Evolutionary conservation across 1,139 yeast genomes (phyloP).

Genomic region (Kodamaea suecica): DNA sequence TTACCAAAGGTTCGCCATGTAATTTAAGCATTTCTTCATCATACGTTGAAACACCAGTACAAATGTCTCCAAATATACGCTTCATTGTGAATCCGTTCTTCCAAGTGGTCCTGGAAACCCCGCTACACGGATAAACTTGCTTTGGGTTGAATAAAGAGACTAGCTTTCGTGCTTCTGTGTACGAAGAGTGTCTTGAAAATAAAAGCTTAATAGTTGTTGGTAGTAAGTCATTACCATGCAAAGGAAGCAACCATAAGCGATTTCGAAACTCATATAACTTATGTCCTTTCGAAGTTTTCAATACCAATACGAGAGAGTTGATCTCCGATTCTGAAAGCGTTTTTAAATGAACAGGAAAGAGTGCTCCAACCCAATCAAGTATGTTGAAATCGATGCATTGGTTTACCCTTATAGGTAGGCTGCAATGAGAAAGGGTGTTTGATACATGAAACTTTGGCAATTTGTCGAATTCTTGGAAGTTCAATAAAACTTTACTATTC

Average conservation of each 20-base stretch:
- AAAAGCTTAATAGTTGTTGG: conserved; percentile 40
- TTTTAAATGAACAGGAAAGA: conserved; percentile 24
- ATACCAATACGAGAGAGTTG: conserved; percentile 14
- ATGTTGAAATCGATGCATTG: conserved; percentile 44
- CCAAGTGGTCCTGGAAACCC: conserved; percentile 36
- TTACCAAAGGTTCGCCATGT: conserved; percentile 22
- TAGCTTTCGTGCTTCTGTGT: conserved; percentile 41
- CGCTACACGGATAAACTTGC: conserved; percentile 45
- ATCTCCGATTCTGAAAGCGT: conserved; percentile 16
- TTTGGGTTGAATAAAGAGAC: conserved; percentile 36
- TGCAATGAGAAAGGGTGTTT: neutral
- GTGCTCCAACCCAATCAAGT: conserved; percentile 29
- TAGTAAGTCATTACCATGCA: conserved; percentile 28
- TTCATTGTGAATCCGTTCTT: conserved; percentile 40
- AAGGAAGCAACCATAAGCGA: conserved; percentile 30
- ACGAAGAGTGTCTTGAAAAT: conserved; percentile 58
- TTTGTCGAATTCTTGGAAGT: neutral
- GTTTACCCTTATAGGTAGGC: conserved; percentile 24
- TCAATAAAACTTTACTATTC: conserved; percentile 18
- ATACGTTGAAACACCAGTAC: conserved; percentile 26
- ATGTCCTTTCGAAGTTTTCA: conserved; percentile 24
- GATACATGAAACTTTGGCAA: conserved; percentile 3
- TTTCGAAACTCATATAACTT: conserved; percentile 21
- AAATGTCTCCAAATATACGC: conserved; percentile 43
- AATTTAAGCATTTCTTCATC: conserved; percentile 25